These are phyloP conservation scores for Adansonia grandidieri DNA, from an alignment of 441 rosid genomes.

Conservation along the genomic window DNA sequence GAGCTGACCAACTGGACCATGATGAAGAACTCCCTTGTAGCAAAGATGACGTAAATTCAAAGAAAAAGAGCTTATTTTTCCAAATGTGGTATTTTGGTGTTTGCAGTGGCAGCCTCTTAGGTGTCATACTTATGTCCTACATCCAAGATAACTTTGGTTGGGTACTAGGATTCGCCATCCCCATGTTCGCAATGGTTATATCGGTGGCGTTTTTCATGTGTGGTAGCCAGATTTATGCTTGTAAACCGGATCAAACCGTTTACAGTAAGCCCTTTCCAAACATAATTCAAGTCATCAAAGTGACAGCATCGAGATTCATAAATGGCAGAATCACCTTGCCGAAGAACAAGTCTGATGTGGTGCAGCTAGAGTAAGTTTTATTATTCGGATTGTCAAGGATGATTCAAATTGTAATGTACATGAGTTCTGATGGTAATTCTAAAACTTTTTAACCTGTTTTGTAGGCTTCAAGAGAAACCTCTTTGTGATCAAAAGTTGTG, in stretches of 20 bases:
- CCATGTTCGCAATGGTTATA: constrained; percentile 65
- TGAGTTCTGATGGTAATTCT: constrained; percentile 22
- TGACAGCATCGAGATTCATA: constrained; percentile 33
- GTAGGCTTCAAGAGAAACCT: constrained; percentile 82
- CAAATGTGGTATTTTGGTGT: constrained; percentile 94
- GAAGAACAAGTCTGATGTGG: constrained; percentile 42
- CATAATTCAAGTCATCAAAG: constrained; percentile 45
- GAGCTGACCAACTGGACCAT: constrained; percentile 73
- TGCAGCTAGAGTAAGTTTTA: constrained; percentile 76
- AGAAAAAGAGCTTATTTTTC: constrained; percentile 63
- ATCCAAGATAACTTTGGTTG: constrained; percentile 91
- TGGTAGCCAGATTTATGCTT: constrained; percentile 55
- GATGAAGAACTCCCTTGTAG: constrained; percentile 56
- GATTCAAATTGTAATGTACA: not conserved
- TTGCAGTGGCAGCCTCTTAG: constrained; percentile 84
- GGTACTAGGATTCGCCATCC: constrained; percentile 89
- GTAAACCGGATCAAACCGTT: constrained; percentile 33
- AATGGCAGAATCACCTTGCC: constrained; percentile 45
- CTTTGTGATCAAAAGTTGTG: constrained; percentile 49
- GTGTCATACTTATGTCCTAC: constrained; percentile 85
- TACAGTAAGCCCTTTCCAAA: constrained; percentile 34
- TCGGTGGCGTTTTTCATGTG: constrained; percentile 55
- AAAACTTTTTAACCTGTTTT: constrained; percentile 6
- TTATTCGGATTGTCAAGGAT: not conserved
- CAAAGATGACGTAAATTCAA: constrained; percentile 46